A percentile compares a stretch with the other conserved stretches of the same genome.
Evolutionary conservation across 495 filamentous ascomycete genomes (phyloP).

Genomic region (Xylaria grammica): DNA sequence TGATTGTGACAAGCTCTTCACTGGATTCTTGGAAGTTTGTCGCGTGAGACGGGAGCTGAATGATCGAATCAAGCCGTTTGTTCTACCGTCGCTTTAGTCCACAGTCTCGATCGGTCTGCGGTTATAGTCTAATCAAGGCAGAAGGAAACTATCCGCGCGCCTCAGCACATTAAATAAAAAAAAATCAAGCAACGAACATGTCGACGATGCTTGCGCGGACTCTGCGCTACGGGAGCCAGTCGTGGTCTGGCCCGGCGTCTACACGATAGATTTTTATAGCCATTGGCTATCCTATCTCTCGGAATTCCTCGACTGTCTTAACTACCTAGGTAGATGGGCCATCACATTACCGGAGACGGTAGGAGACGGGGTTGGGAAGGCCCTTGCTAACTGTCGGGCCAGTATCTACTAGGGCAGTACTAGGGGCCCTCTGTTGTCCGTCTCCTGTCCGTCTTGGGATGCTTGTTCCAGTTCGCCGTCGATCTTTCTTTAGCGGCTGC

Average conservation of each 20-base stretch:
- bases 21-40: constrained; percentile 5
- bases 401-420: too few species aligned
- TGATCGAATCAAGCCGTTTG: constrained; percentile 1
- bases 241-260: neutral
- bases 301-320: constrained; percentile 4
- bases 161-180: neutral
- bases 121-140: constrained; percentile 14
- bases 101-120: constrained; percentile 9
- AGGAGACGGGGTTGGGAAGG: constrained; percentile 10
- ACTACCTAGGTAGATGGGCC: neutral
- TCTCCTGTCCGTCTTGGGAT: constrained; percentile 1
- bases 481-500: constrained; percentile 12
- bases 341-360: constrained; percentile 14
- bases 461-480: constrained; percentile 10
- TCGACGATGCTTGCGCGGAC: neutral
- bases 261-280: neutral
- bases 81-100: neutral
- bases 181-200: neutral
- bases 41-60: constrained; percentile 11
- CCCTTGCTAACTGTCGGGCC: too few species aligned
- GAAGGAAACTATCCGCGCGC: neutral
- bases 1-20: neutral
- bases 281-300: neutral
- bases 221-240: constrained; percentile 3
- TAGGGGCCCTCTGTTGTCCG: neutral